Evolutionary conservation across 345 rosid species (phyloP), one percentile per base, ranked within the genome.

Genomic region (Eucalyptus sp.): DNA sequence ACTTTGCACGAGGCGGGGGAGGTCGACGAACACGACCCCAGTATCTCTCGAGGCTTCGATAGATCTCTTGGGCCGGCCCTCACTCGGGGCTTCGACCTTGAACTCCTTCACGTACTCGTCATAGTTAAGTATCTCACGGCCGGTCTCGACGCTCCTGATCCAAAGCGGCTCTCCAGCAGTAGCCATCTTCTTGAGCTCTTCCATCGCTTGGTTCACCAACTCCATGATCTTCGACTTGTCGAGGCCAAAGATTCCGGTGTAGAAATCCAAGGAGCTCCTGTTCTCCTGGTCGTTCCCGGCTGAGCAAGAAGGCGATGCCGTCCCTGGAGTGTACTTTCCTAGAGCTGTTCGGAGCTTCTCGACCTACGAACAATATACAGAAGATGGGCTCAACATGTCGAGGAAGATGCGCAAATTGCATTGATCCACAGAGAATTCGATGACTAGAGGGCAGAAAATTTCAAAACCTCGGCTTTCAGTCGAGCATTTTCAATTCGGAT

Each of bases 41-140:
- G 93, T 92, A 41, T 96, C 99, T 92, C 99, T 94, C 4, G 99
- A 98, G 52, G 98, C 99, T 88, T 98, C 99, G 11, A 98, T 95
- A 86, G 96, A 94, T 60, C 94, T 93, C 87, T 93, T 95, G 50
- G 93, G 93, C 88, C 91, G 91, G 25, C 93, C 91, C 22, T 68
- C 92, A 29, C 87, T 83, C 33, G 91, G 88, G 91, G 89, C 92
- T 37, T 96, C 95, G 24, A 91, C 91, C 10, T 93, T 93, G 90
- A 98, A 97, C 91, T 92, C 96, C 91, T 96, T 98, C 68, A 93
- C 88, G 83, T 97, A 98, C 94, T 95, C 99, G 12, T 98, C 99
- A 50, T 98, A 98, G 91, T 98, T 98, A 37, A 97, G 99, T 85
- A 98, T 98, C 88, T 98, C 99, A 7, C 99, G 96, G 49, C 97